Conservation (phyloP, 129 eudicot genomes). For the Tanacetum coccineum region DNA sequence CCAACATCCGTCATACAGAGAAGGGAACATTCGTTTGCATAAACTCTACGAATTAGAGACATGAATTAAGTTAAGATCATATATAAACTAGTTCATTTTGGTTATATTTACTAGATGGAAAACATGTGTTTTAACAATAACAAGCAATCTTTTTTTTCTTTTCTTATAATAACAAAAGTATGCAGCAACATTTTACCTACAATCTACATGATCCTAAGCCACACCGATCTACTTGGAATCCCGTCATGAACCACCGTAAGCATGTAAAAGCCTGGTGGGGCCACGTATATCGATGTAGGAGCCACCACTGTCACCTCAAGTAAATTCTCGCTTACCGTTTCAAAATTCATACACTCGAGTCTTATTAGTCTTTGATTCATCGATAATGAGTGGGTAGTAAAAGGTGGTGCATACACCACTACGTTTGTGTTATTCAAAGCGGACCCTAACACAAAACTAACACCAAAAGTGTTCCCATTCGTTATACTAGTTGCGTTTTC, state of each 20-base stretch:
- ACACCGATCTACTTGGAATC: slow-evolving; percentile 50
- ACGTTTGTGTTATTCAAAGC: slow-evolving; percentile 21
- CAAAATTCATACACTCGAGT: slow-evolving; percentile 36
- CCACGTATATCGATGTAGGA: slow-evolving; percentile 46
- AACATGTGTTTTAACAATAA: slow-evolving; percentile 3
- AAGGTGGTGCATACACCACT: slow-evolving; percentile 58
- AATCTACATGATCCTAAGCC: slow-evolving; percentile 49
- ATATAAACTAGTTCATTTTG: slow-evolving; percentile 2
- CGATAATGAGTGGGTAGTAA: slow-evolving; percentile 60
- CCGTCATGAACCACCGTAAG: slow-evolving; percentile 53
- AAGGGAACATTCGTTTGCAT: too few species aligned
- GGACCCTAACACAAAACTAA: slow-evolving; percentile 30
- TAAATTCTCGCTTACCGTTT: slow-evolving; percentile 14
- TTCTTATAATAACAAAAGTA: neutral
- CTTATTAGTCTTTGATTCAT: slow-evolving; percentile 72
- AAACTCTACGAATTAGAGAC: too few species aligned
- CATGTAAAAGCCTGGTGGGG: slow-evolving; percentile 69
- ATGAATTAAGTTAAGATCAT: too few species aligned
- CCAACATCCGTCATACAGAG: too few species aligned
- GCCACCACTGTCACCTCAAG: slow-evolving; percentile 41
- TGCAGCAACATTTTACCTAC: slow-evolving; percentile 18
- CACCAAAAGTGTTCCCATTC: slow-evolving; percentile 39
- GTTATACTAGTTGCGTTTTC: slow-evolving; percentile 19
- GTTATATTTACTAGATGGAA: slow-evolving; percentile 12
- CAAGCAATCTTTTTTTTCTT: neutral